Conservation (phyloP, 768 basidiomycete genomes). For the Mycena rebaudengoi region DNA sequence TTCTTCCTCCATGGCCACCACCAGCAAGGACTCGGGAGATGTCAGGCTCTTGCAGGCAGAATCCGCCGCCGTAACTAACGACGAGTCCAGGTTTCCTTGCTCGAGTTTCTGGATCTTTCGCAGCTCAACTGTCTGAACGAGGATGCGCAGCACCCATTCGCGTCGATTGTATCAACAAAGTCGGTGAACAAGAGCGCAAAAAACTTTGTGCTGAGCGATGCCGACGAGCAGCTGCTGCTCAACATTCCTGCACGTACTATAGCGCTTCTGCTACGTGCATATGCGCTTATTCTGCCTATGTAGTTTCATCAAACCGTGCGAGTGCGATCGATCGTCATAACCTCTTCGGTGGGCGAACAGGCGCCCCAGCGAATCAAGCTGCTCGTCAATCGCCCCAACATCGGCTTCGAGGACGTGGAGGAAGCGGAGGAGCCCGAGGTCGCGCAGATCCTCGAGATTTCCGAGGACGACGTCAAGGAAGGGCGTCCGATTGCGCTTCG, state of each 20-base stretch:
- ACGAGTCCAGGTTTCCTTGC: slow-evolving; percentile 54
- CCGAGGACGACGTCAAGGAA: slow-evolving; percentile 54
- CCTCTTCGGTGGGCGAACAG: slow-evolving; percentile 45
- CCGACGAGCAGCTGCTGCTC: slow-evolving; percentile 76
- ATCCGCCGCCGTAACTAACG: slow-evolving; percentile 4
- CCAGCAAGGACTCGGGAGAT: slow-evolving; percentile 31
- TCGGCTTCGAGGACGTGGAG: slow-evolving; percentile 76
- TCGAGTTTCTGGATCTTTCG: slow-evolving; percentile 63
- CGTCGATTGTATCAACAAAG: slow-evolving; percentile 56
- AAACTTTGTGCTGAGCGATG: slow-evolving; percentile 71
- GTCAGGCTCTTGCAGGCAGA: slow-evolving; percentile 9
- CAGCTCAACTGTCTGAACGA: slow-evolving; percentile 82
- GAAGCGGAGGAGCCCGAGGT: slow-evolving; percentile 53
- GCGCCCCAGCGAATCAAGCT: slow-evolving; percentile 73
- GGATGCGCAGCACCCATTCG: slow-evolving; percentile 55
- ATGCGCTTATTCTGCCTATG: slow-evolving; percentile 5
- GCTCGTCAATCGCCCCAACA: slow-evolving; percentile 62
- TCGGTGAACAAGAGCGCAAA: slow-evolving; percentile 51
- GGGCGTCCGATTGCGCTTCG: slow-evolving; percentile 62
- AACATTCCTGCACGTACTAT: slow-evolving; percentile 69
- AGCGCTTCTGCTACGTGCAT: neutral
- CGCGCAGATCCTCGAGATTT: slow-evolving; percentile 65
- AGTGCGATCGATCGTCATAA: slow-evolving; percentile 65
- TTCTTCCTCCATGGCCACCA: slow-evolving; percentile 1
- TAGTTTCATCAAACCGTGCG: slow-evolving; percentile 80